phyloP scores from a whole-genome alignment of 306 rosid genomes.

The Vigna hirtella region DNA sequence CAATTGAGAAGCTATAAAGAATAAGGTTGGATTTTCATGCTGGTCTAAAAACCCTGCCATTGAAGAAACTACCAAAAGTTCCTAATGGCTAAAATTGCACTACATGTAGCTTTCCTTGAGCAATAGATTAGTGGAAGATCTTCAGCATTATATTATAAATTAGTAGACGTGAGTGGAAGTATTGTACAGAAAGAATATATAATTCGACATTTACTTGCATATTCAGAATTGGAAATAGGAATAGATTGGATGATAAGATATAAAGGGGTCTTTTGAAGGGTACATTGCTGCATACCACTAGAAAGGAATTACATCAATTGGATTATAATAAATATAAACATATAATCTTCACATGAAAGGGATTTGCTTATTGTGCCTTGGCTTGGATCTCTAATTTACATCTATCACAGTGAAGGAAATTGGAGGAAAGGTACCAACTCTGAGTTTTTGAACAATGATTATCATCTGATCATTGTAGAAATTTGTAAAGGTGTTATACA shows the following conservation, averaged over 20 bases:
- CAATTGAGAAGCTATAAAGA: neutral
- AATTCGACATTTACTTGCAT: constrained; percentile 9
- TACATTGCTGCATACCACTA: neutral
- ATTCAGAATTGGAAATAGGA: neutral
- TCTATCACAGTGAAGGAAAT: neutral
- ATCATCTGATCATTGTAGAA: neutral
- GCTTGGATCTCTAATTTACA: constrained; percentile 14
- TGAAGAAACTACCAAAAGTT: constrained; percentile 18
- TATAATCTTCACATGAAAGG: neutral
- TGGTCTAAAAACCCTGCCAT: neutral
- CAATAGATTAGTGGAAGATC: constrained; percentile 1
- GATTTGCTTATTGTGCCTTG: neutral
- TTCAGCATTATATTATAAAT: constrained; percentile 1
- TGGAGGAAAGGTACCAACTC: neutral
- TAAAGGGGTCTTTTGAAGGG: constrained; percentile 5
- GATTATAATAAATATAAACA: constrained; percentile 10
- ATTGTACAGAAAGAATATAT: constrained; percentile 10
- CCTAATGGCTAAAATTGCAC: neutral
- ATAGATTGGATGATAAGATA: constrained; percentile 7
- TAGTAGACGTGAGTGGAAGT: neutral
- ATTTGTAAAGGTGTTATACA: neutral
- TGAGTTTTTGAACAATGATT: constrained; percentile 4
- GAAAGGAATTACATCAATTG: constrained; percentile 21
- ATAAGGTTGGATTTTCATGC: constrained; percentile 14
- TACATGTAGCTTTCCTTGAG: constrained; percentile 5